phyloP scores from a whole-genome alignment of 2,329 filamentous ascomycete species.

The Nectriaceae sp. region DNA sequence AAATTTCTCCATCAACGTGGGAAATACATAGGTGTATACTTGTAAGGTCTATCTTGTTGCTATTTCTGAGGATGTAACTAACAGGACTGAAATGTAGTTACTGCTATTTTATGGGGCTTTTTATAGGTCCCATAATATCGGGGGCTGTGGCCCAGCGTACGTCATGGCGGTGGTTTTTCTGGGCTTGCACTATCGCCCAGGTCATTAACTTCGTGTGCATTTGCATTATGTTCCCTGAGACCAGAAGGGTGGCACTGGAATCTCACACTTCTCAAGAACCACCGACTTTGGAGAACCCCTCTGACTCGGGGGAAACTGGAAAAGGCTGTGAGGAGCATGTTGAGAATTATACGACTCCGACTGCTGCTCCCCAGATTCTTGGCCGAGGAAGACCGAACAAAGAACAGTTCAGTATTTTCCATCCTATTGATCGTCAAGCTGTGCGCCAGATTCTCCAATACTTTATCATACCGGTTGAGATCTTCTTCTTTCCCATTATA shows the following conservation, averaged over 20 bases:
- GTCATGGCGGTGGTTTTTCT: slow-evolving; percentile 2
- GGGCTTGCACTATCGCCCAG: neutral
- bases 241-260: neutral
- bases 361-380: neutral
- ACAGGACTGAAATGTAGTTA: neutral
- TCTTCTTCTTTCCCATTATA: neutral
- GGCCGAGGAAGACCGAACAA: neutral
- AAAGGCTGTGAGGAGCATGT: neutral
- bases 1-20: slow-evolving; percentile 2
- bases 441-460: neutral
- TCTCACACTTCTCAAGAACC: neutral
- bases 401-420: neutral
- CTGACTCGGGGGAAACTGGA: no score
- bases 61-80: neutral
- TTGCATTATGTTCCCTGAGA: neutral
- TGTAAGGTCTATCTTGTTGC: neutral
- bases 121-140: slow-evolving; percentile 1
- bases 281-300: neutral
- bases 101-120: slow-evolving; percentile 1
- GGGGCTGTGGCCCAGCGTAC: neutral
- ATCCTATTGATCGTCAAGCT: neutral
- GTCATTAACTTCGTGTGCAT: neutral
- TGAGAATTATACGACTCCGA: neutral
- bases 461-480: neutral
- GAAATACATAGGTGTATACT: slow-evolving; percentile 1